These are phyloP conservation scores for Diaporthe nobilis DNA, from an alignment of 2,329 filamentous ascomycete species.

Conservation along the genomic window DNA sequence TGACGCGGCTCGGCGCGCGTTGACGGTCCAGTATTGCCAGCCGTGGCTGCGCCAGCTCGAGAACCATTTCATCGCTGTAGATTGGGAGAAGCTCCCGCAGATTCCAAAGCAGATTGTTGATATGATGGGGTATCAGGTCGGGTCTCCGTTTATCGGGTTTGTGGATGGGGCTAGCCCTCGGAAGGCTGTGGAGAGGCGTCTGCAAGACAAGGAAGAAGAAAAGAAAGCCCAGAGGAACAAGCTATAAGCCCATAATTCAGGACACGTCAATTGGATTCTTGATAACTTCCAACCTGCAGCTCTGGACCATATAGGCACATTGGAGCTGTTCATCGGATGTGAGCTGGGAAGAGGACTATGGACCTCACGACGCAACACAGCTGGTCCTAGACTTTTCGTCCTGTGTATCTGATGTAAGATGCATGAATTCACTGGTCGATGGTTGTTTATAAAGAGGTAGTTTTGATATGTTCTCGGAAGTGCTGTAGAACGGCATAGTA, in stretches of 20 bases:
- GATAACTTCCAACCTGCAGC: background rate
- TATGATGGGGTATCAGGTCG: constrained; percentile 40
- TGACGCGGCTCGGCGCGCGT: constrained; percentile 49
- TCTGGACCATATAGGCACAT: too few species aligned
- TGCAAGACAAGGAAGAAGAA: background rate
- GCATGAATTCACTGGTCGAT: too few species aligned
- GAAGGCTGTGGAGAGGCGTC: constrained; percentile 9
- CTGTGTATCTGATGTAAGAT: too few species aligned
- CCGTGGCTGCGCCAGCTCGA: constrained; percentile 56
- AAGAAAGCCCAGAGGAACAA: background rate
- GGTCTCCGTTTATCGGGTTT: constrained; percentile 37
- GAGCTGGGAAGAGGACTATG: too few species aligned
- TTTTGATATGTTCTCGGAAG: too few species aligned
- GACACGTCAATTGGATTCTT: background rate
- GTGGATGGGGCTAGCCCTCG: constrained; percentile 3
- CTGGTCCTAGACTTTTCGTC: too few species aligned
- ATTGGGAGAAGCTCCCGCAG: constrained; percentile 40
- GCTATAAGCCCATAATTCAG: background rate
- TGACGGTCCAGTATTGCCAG: constrained; percentile 58
- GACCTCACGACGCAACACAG: too few species aligned
- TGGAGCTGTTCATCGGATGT: too few species aligned
- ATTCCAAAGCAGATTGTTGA: constrained; percentile 41
- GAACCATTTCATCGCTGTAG: constrained; percentile 54
- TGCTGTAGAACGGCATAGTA: too few species aligned
- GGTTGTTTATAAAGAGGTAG: too few species aligned